Conservation (phyloP, 306 rosid genomes). For the Casuarina cunninghamiana region DNA sequence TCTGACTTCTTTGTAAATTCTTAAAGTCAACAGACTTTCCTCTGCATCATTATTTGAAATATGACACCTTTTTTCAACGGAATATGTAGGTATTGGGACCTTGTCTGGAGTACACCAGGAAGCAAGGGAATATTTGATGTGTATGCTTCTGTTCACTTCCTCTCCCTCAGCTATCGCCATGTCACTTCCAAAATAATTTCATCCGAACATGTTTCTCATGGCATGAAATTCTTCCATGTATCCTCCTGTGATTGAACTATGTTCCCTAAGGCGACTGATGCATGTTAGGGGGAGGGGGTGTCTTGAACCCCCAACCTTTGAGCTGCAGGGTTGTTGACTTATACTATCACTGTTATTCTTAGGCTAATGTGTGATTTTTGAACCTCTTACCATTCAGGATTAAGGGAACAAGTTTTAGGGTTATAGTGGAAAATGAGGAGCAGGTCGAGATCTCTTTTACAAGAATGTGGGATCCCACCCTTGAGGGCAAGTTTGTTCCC, state of each 20-base stretch:
- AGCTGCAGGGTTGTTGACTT: too few species aligned
- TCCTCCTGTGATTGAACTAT: background rate
- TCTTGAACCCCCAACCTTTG: too few species aligned
- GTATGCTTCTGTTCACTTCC: slow-evolving; percentile 48
- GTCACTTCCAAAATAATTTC: slow-evolving; percentile 12
- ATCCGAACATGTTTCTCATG: slow-evolving; percentile 6
- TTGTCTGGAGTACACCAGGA: slow-evolving; percentile 93
- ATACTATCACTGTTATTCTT: background rate
- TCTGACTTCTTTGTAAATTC: background rate
- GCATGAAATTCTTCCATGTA: background rate
- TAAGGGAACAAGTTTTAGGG: slow-evolving; percentile 64
- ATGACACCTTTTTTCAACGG: slow-evolving; percentile 35
- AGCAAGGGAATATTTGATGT: slow-evolving; percentile 85
- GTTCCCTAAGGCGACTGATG: too few species aligned
- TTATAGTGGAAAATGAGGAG: slow-evolving; percentile 80
- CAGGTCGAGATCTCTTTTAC: slow-evolving; percentile 83
- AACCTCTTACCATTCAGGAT: slow-evolving; percentile 64
- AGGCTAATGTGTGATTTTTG: slow-evolving; percentile 17
- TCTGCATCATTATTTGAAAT: slow-evolving; percentile 1
- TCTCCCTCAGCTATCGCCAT: background rate
- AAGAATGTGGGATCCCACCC: slow-evolving; percentile 87
- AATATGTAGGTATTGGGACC: slow-evolving; percentile 90
- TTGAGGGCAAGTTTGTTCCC: slow-evolving; percentile 81
- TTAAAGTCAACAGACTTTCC: background rate
- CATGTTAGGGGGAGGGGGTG: too few species aligned